Conservation (phyloP, 2,329 filamentous ascomycete species). For the Aspergillus calidoustus region DNA sequence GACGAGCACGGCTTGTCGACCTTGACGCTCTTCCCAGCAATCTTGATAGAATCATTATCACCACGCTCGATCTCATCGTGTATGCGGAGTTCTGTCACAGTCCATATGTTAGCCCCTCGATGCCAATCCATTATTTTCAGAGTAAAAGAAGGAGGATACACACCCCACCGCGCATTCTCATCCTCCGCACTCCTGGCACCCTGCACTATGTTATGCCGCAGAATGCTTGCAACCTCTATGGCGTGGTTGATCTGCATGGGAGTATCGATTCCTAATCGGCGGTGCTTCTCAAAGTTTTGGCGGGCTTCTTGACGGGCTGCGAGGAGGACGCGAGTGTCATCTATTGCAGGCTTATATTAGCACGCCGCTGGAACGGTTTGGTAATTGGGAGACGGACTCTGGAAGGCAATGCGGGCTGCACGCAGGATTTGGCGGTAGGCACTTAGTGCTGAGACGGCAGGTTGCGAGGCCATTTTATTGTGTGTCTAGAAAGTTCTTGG, state of each 20-base stretch:
- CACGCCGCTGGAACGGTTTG: neutral
- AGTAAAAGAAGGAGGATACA: conserved; percentile 17
- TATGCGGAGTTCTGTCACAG: conserved; percentile 73
- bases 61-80: conserved; percentile 90
- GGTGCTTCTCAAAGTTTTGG: conserved; percentile 71
- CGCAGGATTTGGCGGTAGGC: conserved; percentile 84
- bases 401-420: conserved; percentile 79
- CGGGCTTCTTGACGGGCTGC: conserved; percentile 77
- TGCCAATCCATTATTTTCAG: too few relatives aligned
- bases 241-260: conserved; percentile 74
- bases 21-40: conserved; percentile 49
- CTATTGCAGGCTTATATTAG: conserved; percentile 39
- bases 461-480: conserved; percentile 38
- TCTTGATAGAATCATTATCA: conserved; percentile 89
- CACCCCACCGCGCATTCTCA: conserved; percentile 44
- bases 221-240: conserved; percentile 77
- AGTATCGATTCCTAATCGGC: conserved; percentile 62
- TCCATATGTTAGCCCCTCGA: conserved; percentile 3
- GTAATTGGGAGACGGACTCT: conserved; percentile 58
- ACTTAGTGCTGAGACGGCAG: conserved; percentile 62
- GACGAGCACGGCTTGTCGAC: conserved; percentile 49
- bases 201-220: conserved; percentile 87
- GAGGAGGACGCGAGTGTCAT: conserved; percentile 69
- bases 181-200: conserved; percentile 56
- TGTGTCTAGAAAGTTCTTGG: neutral